phyloP scores from a whole-genome alignment of 2,329 filamentous ascomycete genomes.

The Clarireedia homoeocarpa region DNA sequence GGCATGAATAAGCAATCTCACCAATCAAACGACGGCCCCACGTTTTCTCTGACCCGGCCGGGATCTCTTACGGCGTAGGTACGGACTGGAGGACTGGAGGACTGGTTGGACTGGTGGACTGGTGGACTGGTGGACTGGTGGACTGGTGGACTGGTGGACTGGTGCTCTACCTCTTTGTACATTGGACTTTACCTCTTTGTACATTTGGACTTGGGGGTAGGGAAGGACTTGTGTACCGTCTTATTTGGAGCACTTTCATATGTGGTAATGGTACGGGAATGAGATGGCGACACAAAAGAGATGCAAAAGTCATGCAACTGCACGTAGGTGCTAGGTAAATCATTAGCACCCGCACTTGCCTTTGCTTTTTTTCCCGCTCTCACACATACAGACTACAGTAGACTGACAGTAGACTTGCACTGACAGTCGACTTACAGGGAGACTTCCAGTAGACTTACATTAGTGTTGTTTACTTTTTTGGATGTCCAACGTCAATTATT shows the following conservation, averaged over 20 bases:
- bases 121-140: no score
- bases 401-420: not conserved
- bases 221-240: no score
- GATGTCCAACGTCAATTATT: no score
- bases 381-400: not conserved
- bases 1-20: not conserved
- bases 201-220: no score
- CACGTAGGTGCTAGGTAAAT: slow-evolving; percentile 5
- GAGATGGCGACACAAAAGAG: not conserved
- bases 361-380: slow-evolving; percentile 21
- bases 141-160: no score
- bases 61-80: not conserved
- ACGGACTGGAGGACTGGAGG: no score
- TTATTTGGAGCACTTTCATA: not conserved
- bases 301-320: slow-evolving; percentile 7
- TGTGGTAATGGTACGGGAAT: not conserved
- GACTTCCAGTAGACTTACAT: not conserved
- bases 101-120: no score
- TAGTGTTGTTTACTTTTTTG: not conserved
- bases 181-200: no score
- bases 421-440: no score
- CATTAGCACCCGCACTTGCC: slow-evolving; percentile 25
- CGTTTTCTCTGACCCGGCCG: not conserved
- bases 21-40: not conserved
- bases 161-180: no score